Percentiles rank a stretch among this genome's conserved stretches.
These are phyloP conservation scores for Phytopythium kandeliae DNA, from an alignment of 352 stramenopile species.

Conservation along the genomic window DNA sequence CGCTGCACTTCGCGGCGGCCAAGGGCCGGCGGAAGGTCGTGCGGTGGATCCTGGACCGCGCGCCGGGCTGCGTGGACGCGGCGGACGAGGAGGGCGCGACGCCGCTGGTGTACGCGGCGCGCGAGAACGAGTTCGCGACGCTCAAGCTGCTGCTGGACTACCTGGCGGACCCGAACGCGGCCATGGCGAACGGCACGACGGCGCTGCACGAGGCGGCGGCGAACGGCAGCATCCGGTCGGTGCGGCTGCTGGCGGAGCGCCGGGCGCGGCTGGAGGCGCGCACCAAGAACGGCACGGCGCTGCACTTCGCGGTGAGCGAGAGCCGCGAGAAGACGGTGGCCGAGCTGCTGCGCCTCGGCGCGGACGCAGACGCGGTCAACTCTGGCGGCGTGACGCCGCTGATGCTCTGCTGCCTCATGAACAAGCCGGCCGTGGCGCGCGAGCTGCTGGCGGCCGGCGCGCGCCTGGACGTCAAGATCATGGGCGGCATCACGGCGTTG, in stretches of 20 bases:
- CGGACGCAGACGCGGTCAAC: constrained; percentile 65
- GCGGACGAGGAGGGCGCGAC: constrained; percentile 70
- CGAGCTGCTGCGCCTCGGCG: constrained; percentile 47
- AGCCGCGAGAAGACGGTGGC: constrained; percentile 72
- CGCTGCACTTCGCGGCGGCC: constrained; percentile 72
- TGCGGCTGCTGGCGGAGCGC: constrained; percentile 49
- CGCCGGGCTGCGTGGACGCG: constrained; percentile 48
- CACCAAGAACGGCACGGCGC: constrained; percentile 63
- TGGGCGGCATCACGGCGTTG: constrained; percentile 58
- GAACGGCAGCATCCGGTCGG: constrained; percentile 57
- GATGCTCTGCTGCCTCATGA: constrained; percentile 72
- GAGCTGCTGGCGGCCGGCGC: constrained; percentile 45
- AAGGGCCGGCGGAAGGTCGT: constrained; percentile 78
- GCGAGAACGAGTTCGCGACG: constrained; percentile 72
- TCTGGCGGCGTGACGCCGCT: constrained; percentile 64
- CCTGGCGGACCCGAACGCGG: constrained; percentile 43
- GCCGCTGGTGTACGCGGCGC: constrained; percentile 61
- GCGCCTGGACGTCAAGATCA: constrained; percentile 44
- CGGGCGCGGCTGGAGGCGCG: constrained; percentile 48
- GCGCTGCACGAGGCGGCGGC: constrained; percentile 65
- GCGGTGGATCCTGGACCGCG: constrained; percentile 57
- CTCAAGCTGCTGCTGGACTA: constrained; percentile 60
- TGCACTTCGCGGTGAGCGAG: constrained; percentile 83
- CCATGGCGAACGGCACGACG: constrained; percentile 54
- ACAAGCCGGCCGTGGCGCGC: constrained; percentile 59